Evolutionary conservation across 2,329 filamentous ascomycete species (phyloP).

Genomic region (Pestalotiopsis sp.): DNA sequence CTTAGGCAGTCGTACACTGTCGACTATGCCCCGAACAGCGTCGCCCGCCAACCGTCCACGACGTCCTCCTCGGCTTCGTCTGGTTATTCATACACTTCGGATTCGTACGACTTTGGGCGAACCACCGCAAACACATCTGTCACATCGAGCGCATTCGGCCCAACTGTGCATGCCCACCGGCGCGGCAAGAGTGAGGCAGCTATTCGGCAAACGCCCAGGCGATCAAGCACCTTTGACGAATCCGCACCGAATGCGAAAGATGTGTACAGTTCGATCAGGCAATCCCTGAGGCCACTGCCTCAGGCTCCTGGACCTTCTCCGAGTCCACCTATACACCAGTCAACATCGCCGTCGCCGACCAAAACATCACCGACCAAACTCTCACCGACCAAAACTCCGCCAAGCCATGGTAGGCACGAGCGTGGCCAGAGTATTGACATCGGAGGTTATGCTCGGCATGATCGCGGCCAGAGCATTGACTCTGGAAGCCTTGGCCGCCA

Average conservation of each 20-base stretch:
- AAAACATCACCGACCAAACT: conserved; percentile 24
- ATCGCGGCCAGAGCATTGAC: conserved; percentile 28
- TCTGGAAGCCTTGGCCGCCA: conserved; percentile 35
- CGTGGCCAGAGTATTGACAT: conserved; percentile 50
- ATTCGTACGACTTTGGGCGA: conserved; percentile 57
- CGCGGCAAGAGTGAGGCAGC: conserved; percentile 76
- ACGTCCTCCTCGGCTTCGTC: conserved; percentile 74
- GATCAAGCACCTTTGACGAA: conserved; percentile 47
- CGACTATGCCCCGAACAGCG: conserved; percentile 40
- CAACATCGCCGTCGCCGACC: conserved; percentile 17
- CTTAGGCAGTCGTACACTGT: conserved; percentile 55
- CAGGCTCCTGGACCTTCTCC: conserved; percentile 66
- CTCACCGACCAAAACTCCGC: conserved; percentile 28
- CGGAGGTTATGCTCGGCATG: conserved; percentile 1
- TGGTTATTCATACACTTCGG: conserved; percentile 60
- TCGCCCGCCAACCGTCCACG: conserved; percentile 69
- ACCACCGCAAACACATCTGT: conserved; percentile 75
- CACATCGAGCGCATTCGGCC: conserved; percentile 57
- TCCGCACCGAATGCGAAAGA: conserved; percentile 56
- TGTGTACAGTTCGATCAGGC: conserved; percentile 72
- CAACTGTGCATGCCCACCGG: conserved; percentile 58
- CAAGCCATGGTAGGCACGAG: conserved; percentile 48
- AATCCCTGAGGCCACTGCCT: conserved; percentile 75
- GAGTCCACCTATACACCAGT: conserved; percentile 32
- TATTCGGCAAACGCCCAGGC: conserved; percentile 51